These are phyloP conservation scores for Exsudoporus frostii DNA, from an alignment of 768 basidiomycete species.

Conservation along the genomic window DNA sequence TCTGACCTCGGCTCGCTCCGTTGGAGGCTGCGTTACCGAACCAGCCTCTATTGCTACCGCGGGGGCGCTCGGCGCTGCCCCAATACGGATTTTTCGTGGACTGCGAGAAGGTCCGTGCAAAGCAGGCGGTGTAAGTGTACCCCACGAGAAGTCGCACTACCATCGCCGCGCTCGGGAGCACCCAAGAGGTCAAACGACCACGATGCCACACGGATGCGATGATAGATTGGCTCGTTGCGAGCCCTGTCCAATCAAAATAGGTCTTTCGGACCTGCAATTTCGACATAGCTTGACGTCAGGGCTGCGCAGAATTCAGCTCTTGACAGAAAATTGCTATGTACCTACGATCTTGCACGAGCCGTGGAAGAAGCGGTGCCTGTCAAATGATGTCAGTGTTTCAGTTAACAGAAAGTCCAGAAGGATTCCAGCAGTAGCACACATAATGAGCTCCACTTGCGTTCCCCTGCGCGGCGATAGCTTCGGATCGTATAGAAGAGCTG, in stretches of 20 bases:
- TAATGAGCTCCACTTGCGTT: slow-evolving; percentile 17
- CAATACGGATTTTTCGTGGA: not conserved
- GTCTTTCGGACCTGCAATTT: not conserved
- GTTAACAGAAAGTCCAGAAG: slow-evolving; percentile 13
- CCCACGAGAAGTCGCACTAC: not conserved
- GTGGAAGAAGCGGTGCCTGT: slow-evolving; percentile 16
- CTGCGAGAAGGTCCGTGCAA: not conserved
- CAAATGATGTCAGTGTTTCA: slow-evolving; percentile 24
- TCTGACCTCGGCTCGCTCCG: slow-evolving; percentile 7
- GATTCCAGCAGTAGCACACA: slow-evolving; percentile 5
- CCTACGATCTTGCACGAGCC: slow-evolving; percentile 7
- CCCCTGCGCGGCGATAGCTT: slow-evolving; percentile 9
- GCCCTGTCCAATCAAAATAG: not conserved
- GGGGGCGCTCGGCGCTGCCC: not conserved
- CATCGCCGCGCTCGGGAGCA: not conserved
- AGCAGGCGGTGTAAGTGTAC: not conserved
- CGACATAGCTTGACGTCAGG: slow-evolving; percentile 25
- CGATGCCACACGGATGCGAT: not conserved
- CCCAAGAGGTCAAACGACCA: not conserved
- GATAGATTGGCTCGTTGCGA: not conserved
- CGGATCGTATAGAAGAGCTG: slow-evolving; percentile 8
- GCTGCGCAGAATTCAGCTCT: slow-evolving; percentile 17
- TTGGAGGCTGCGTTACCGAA: slow-evolving; percentile 1
- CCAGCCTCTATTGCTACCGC: slow-evolving; percentile 11
- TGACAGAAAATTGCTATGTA: slow-evolving; percentile 4